Base-by-base conservation (phyloP, 768 basidiomycete genomes). In the Amanita fuliginea region DNA sequence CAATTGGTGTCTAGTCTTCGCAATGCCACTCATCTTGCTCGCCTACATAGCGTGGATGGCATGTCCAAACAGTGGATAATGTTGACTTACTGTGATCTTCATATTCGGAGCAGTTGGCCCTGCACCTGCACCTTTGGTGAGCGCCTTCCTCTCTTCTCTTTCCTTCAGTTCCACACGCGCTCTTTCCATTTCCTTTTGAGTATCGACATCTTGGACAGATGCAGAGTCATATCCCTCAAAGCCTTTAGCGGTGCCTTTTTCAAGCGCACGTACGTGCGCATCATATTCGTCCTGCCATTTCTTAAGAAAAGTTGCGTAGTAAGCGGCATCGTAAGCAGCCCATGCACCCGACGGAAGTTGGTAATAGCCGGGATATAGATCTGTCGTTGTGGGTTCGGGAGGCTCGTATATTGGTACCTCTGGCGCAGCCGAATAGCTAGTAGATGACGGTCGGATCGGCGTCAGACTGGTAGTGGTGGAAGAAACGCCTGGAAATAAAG, bases 321-420 rank as follows among this genome's bases (percentile, higher is more conserved):
- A 87, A 30, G 60, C 72, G 0, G 77, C 64, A 46, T 92, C 86
- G 58, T 91, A 74, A 0, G 81, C 78, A 21, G 77, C 83, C 80
- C 89, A 94, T 30, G 73, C 64, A 14, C 90, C 90, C 6, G 86
- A 83, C 0, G 90, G 87, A 16, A 85, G 73, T 47, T 83, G 80
- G 56, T 92, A 91, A 67, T 92, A 93, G 5, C 90, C 90, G 0
- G 90, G 90, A 62, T 90, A 89, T 13, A 78, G 76, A 59, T 92
- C 90, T 6, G 71, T 70, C 3, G 77, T 75, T 5, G 80, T 83
- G 1, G 90, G 89, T 46, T 82, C 79, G 1, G 87, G 89, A 0
- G 81, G 78, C 36, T 75, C 69, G 55, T 82, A 89, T 39, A 77
- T 78, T 4, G 82, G 74, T 9, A 91, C 61, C 11, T 62, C 62